phyloP scores from a whole-genome alignment of 306 rosid species.

The Mucuna pruriens region DNA sequence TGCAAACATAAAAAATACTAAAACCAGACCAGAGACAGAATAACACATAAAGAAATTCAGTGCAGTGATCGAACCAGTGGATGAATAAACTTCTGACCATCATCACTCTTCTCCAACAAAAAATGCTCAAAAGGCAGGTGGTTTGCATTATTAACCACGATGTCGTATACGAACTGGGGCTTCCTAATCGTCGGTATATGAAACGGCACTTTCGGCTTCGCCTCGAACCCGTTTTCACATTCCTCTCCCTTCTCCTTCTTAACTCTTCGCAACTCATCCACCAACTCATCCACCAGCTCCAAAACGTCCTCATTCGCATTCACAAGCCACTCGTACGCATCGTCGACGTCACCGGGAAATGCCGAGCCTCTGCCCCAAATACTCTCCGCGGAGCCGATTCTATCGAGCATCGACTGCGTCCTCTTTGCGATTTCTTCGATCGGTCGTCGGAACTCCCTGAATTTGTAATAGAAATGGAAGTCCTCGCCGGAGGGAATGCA shows the following conservation, averaged over 20 bases:
- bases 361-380: constrained; percentile 61
- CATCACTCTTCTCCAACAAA: constrained; percentile 83
- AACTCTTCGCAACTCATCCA: constrained; percentile 60
- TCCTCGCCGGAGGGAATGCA: constrained; percentile 64
- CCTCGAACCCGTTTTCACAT: constrained; percentile 58
- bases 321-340: constrained; percentile 86
- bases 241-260: constrained; percentile 53
- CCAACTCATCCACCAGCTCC: constrained; percentile 64
- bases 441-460: constrained; percentile 67
- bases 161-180: constrained; percentile 78
- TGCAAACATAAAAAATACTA: not conserved
- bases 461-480: constrained; percentile 72
- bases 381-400: constrained; percentile 54
- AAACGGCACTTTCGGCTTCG: constrained; percentile 74
- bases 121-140: constrained; percentile 84
- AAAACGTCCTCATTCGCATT: constrained; percentile 74
- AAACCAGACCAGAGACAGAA: not conserved
- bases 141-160: constrained; percentile 67
- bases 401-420: constrained; percentile 65
- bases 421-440: constrained; percentile 52
- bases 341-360: constrained; percentile 73
- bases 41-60: constrained; percentile 1
- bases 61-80: constrained; percentile 71
- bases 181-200: constrained; percentile 71
- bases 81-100: constrained; percentile 73